These are phyloP conservation scores for Thymus quinquecostatus DNA, from an alignment of 257 asterid genomes.

Conservation along the genomic window DNA sequence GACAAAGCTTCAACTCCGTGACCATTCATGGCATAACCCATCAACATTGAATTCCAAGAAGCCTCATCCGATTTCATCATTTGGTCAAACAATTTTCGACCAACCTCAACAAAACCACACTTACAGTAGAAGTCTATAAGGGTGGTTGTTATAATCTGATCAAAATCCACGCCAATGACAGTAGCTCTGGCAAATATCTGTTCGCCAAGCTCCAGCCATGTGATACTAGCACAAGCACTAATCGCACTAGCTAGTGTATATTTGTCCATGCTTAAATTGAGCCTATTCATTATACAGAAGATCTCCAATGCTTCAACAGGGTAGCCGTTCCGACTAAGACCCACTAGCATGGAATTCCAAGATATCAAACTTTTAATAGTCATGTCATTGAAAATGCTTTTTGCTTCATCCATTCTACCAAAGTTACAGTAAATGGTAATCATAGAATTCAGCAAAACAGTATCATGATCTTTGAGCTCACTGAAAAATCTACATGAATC, in stretches of 20 bases:
- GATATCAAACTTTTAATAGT: slow-evolving; percentile 71
- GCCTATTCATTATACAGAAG: slow-evolving; percentile 65
- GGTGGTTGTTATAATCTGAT: slow-evolving; percentile 66
- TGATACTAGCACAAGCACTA: slow-evolving; percentile 80
- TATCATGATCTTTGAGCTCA: slow-evolving; percentile 66
- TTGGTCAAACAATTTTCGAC: slow-evolving; percentile 63
- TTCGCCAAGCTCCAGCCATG: slow-evolving; percentile 70
- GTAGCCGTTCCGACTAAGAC: slow-evolving; percentile 75
- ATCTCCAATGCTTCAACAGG: slow-evolving; percentile 70
- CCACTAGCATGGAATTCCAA: slow-evolving; percentile 88
- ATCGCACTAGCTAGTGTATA: slow-evolving; percentile 67
- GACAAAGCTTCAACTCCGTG: slow-evolving; percentile 64
- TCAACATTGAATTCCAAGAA: slow-evolving; percentile 84
- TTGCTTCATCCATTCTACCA: slow-evolving; percentile 75
- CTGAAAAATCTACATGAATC: slow-evolving; percentile 61
- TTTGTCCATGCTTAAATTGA: slow-evolving; percentile 53
- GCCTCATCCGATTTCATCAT: slow-evolving; percentile 56
- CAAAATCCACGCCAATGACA: slow-evolving; percentile 60
- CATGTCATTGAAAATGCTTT: slow-evolving; percentile 54
- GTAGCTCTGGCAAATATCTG: slow-evolving; percentile 75
- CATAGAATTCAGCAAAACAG: slow-evolving; percentile 75
- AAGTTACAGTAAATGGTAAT: slow-evolving; percentile 65
- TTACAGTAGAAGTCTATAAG: slow-evolving; percentile 79
- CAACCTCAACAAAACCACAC: slow-evolving; percentile 66
- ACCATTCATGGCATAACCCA: slow-evolving; percentile 93